These are phyloP conservation scores for Termitomyces sp. DNA, from an alignment of 768 basidiomycete species.

Conservation along the genomic window DNA sequence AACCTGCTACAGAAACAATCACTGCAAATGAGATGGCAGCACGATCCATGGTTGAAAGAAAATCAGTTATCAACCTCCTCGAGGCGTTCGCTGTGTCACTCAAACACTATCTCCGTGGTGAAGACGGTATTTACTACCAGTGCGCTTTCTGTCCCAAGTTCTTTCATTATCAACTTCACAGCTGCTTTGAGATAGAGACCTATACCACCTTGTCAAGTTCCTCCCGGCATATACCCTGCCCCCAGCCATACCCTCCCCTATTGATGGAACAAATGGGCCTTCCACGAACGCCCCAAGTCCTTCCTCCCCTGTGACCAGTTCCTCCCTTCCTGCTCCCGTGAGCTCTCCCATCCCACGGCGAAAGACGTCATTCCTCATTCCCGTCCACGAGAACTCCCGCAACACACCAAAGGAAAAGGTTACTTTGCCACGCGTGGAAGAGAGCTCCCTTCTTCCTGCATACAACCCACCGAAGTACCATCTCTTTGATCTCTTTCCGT, in stretches of 20 bases:
- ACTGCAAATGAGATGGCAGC: conserved; percentile 31
- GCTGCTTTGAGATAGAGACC: conserved; percentile 33
- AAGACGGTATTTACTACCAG: conserved; percentile 46
- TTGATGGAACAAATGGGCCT: conserved; percentile 19
- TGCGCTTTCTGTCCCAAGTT: conserved; percentile 15
- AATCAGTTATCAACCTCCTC: conserved; percentile 62
- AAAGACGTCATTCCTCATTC: conserved; percentile 9
- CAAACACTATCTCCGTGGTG: conserved; percentile 70
- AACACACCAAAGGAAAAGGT: conserved; percentile 23
- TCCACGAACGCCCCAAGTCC: conserved; percentile 1
- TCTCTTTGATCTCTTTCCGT: conserved; percentile 65
- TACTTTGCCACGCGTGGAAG: conserved; percentile 37
- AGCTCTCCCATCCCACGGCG: conserved; percentile 19
- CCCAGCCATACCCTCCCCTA: conserved; percentile 38
- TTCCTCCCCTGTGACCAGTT: conserved; percentile 22
- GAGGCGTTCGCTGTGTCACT: conserved; percentile 64
- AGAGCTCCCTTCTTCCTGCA: conserved; percentile 47
- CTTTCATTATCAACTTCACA: conserved; percentile 16
- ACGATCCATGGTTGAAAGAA: conserved; percentile 59
- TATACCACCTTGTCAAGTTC: conserved; percentile 69
- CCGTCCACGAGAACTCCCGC: background rate
- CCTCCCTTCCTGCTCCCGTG: conserved; percentile 20
- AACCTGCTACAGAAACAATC: conserved; percentile 14
- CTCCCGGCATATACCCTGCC: conserved; percentile 64
- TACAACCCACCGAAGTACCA: conserved; percentile 56